phyloP scores from a whole-genome alignment of 768 basidiomycete species.

The Rhizopogon salebrosus region DNA sequence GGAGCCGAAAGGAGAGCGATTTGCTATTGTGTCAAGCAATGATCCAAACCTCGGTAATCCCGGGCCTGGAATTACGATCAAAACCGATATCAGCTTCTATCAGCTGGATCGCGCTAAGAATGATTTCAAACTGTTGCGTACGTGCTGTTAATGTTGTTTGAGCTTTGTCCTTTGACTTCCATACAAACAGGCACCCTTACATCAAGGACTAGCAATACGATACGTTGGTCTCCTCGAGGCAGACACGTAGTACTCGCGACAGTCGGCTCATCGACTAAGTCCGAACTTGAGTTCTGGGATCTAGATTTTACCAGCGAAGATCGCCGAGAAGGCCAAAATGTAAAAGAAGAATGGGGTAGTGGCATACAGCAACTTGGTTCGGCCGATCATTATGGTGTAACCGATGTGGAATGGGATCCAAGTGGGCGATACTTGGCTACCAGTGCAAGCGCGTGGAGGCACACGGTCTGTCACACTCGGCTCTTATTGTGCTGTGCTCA shows the following conservation, averaged over 20 bases:
- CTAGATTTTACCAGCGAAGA: conserved; percentile 80
- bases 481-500: conserved; percentile 7
- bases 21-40: conserved; percentile 89
- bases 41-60: conserved; percentile 92
- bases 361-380: conserved; percentile 82
- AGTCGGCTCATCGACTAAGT: conserved; percentile 91
- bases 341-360: conserved; percentile 75
- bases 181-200: conserved; percentile 59
- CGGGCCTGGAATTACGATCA: conserved; percentile 88
- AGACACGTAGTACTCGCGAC: conserved; percentile 95
- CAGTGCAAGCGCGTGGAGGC: conserved; percentile 92
- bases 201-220: conserved; percentile 83
- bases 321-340: conserved; percentile 38
- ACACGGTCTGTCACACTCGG: conserved; percentile 56
- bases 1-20: conserved; percentile 97
- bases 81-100: conserved; percentile 95
- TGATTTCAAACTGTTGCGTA: conserved; percentile 88
- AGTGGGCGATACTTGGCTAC: conserved; percentile 91
- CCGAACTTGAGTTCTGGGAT: conserved; percentile 98
- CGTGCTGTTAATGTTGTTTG: conserved; percentile 20
- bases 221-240: conserved; percentile 95
- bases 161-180: not conserved
- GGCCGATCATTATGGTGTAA: conserved; percentile 94
- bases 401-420: conserved; percentile 98
- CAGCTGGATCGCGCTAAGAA: conserved; percentile 89